phyloP scores from a whole-genome alignment of 805 yeast species.

The Starmerella geochares region DNA sequence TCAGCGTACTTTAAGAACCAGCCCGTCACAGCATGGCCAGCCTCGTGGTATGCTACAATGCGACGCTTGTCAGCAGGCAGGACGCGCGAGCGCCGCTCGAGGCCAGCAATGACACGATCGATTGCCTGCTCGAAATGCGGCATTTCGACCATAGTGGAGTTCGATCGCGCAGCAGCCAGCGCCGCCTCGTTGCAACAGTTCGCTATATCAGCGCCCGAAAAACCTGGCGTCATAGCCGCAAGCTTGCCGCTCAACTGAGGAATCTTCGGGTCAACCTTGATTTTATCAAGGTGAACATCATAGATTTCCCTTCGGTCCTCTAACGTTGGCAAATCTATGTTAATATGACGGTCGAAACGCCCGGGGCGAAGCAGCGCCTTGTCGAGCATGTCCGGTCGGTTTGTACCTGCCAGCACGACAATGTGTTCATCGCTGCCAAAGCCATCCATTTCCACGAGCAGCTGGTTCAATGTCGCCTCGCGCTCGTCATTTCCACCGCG shows the following conservation, averaged over 20 bases:
- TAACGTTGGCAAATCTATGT: constrained; percentile 76
- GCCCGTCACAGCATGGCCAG: constrained; percentile 94
- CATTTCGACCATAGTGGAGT: constrained; percentile 50
- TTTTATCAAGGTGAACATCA: constrained; percentile 61
- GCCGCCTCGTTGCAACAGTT: constrained; percentile 94
- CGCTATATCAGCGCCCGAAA: constrained; percentile 93
- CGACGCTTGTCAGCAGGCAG: constrained; percentile 70
- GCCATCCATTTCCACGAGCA: constrained; percentile 93
- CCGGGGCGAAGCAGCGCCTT: constrained; percentile 89
- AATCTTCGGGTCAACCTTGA: constrained; percentile 40
- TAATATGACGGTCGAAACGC: constrained; percentile 81
- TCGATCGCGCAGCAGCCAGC: constrained; percentile 75
- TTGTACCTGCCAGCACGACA: constrained; percentile 90
- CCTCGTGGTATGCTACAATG: constrained; percentile 89
- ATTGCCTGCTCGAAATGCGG: constrained; percentile 83
- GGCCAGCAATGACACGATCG: constrained; percentile 90
- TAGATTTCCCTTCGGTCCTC: constrained; percentile 84
- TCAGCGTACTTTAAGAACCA: constrained; percentile 85
- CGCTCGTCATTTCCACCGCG: constrained; percentile 87
- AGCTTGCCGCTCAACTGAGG: constrained; percentile 68
- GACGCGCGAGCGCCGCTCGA: constrained; percentile 74
- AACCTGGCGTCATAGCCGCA: constrained; percentile 89
- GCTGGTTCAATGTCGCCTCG: constrained; percentile 83
- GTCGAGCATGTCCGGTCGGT: constrained; percentile 83
- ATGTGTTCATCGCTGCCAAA: constrained; percentile 80